phyloP scores from a whole-genome alignment of 345 rosid species.

The Citrus trifoliata region DNA sequence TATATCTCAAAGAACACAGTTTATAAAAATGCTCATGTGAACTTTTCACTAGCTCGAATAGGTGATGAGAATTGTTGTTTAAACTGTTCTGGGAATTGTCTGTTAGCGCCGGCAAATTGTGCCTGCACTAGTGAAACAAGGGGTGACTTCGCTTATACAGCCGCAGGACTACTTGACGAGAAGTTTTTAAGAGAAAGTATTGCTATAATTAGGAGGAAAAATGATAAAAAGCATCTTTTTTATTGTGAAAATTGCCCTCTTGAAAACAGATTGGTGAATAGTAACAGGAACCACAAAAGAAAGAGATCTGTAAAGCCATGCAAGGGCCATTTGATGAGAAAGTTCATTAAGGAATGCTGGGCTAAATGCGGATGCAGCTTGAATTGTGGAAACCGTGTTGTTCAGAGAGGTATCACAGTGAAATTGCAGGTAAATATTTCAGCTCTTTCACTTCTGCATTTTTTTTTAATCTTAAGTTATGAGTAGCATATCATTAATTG shows the following conservation, averaged over 20 bases:
- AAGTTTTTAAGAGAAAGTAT: conserved; percentile 21
- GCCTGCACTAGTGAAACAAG: conserved; percentile 38
- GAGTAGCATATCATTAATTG: not conserved
- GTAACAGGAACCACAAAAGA: conserved; percentile 1
- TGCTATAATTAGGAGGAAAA: not conserved
- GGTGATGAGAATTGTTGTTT: conserved; percentile 27
- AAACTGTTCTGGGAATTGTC: conserved; percentile 29
- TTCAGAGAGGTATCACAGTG: conserved; percentile 37
- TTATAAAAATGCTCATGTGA: conserved; percentile 29
- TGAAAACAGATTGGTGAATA: conserved; percentile 3
- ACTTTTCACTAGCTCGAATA: conserved; percentile 33
- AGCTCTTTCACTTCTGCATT: not conserved
- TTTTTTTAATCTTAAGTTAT: too few species aligned
- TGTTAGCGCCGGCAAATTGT: conserved; percentile 17
- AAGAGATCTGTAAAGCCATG: conserved; percentile 16
- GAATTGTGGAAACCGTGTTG: conserved; percentile 39
- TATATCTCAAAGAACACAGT: conserved; percentile 27
- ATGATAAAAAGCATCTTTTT: conserved; percentile 1
- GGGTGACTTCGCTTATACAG: conserved; percentile 35
- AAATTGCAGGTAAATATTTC: conserved; percentile 31
- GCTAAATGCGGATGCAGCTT: conserved; percentile 33
- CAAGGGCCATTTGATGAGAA: conserved; percentile 30
- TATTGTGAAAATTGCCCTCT: conserved; percentile 35
- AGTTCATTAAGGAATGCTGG: conserved; percentile 50
- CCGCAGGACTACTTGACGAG: conserved; percentile 20